Conservation (phyloP, 1,284 basidiomycete species). For the Rugosomyces carneus region DNA sequence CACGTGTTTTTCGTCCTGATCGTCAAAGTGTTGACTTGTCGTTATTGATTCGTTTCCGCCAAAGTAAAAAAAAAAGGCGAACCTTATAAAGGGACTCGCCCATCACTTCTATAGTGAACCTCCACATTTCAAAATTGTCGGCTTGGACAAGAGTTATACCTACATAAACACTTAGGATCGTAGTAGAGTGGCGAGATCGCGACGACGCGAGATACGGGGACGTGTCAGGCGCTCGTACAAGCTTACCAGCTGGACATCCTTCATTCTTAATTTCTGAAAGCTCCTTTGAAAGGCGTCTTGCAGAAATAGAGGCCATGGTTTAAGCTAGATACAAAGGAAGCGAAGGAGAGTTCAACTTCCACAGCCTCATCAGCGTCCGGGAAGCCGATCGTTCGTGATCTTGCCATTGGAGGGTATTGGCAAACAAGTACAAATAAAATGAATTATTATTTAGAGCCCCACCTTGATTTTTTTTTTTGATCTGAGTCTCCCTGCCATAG, state of each 20-base stretch:
- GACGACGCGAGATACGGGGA: neutral
- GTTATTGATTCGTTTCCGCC: too few relatives aligned
- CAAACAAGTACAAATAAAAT: constrained; percentile 11
- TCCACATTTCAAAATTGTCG: constrained; percentile 70
- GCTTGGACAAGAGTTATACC: constrained; percentile 67
- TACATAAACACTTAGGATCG: constrained; percentile 20
- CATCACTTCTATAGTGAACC: constrained; percentile 70
- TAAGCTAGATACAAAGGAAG: neutral
- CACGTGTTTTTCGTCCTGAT: constrained; percentile 66
- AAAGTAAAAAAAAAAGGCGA: neutral
- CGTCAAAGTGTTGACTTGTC: too few relatives aligned
- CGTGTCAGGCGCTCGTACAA: too few relatives aligned
- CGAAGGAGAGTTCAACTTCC: neutral
- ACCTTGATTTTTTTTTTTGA: constrained; percentile 6
- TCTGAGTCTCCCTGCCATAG: constrained; percentile 47
- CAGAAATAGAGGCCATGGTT: constrained; percentile 57
- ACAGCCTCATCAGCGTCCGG: constrained; percentile 2
- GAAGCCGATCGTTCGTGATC: neutral
- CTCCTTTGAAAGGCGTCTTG: constrained; percentile 66
- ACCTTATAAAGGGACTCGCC: constrained; percentile 71
- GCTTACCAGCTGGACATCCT: constrained; percentile 65
- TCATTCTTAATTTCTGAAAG: constrained; percentile 63
- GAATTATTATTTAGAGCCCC: constrained; percentile 4
- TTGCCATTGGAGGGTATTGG: constrained; percentile 1
- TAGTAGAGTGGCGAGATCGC: neutral